phyloP scores from a whole-genome alignment of 345 rosid species.

The Abelmoschus esculentus region DNA sequence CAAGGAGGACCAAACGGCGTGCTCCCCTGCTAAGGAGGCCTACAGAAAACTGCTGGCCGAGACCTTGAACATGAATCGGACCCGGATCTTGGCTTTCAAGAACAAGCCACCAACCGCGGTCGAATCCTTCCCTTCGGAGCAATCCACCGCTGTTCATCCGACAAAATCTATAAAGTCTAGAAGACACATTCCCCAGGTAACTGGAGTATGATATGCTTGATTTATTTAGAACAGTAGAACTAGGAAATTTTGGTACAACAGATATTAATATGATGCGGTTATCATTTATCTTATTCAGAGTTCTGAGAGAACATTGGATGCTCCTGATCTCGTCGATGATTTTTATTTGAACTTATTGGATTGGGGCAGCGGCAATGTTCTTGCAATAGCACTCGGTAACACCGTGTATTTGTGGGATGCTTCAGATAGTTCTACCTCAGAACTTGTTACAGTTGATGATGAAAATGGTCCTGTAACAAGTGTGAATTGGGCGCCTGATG shows the following conservation, averaged over 20 bases:
- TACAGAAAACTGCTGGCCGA: constrained; percentile 60
- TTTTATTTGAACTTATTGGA: constrained; percentile 43
- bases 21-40: constrained; percentile 58
- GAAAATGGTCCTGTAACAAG: constrained; percentile 47
- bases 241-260: no score
- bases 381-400: constrained; percentile 30
- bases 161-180: constrained; percentile 26
- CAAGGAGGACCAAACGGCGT: constrained; percentile 30
- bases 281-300: constrained; percentile 19
- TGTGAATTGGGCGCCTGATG: constrained; percentile 50
- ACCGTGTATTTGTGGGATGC: constrained; percentile 48
- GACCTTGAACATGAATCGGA: constrained; percentile 47
- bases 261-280: background rate
- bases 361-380: constrained; percentile 43
- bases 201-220: background rate
- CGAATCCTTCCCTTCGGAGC: constrained; percentile 11
- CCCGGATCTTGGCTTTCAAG: constrained; percentile 64
- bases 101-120: constrained; percentile 46
- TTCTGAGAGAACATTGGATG: constrained; percentile 45
- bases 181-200: constrained; percentile 34
- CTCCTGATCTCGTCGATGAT: constrained; percentile 43
- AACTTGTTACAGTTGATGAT: constrained; percentile 42
- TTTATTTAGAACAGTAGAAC: no score
- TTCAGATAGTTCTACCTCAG: constrained; percentile 34
- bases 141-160: constrained; percentile 6